Evolutionary conservation across 352 stramenopile species (phyloP), one percentile per base, ranked within the genome.

Genomic region (Phytophthora europaea): DNA sequence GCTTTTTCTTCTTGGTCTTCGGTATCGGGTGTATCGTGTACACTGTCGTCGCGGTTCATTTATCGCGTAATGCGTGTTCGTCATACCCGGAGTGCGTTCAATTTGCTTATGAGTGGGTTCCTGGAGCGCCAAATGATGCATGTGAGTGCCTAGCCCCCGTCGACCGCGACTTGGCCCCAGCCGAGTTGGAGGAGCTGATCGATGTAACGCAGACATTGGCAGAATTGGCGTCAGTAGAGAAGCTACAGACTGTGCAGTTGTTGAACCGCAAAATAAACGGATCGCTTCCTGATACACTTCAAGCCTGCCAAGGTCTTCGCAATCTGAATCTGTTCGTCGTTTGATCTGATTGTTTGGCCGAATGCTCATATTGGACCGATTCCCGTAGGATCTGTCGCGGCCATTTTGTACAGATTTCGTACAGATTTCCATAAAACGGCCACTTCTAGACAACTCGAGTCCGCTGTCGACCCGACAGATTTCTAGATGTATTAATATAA

Each of bases 201-300:
- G 75, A 82, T 13, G 62, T 77, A 23, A 72, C 71, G 4, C 31
- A 67, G 0, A 68, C 26, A 1, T 64, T 79, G 4, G 43, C 67
- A 6, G 6, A 69, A 6, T 58, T 82, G 54, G 75, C 71, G 40
- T 38, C 26, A 13, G 75, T 53, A 2, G 75, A 71, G 0, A 75
- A 70, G 10, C 60, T 81, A 2, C 60, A 79, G 38, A 74, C 67
- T 20, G 61, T 81, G 16, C 70, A 76, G 33, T 54, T 79, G 2
- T 63, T 82, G 26, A 79, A 79, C 38, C 75, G 75, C 43, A 58
- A 43, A n/a, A 56, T 82, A 3, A 77, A 79, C 13, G 67, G 53
- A 26, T 79, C 75, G 12, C 53, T 81, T 8, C 70, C 61, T 3
- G 68, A 75, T 7, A 61, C 69, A 6, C 64, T 82, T 26, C 43